Evolutionary conservation across 371 early-diverging fungal genomes (phyloP).

Genomic region (Chytridium lagenaria): DNA sequence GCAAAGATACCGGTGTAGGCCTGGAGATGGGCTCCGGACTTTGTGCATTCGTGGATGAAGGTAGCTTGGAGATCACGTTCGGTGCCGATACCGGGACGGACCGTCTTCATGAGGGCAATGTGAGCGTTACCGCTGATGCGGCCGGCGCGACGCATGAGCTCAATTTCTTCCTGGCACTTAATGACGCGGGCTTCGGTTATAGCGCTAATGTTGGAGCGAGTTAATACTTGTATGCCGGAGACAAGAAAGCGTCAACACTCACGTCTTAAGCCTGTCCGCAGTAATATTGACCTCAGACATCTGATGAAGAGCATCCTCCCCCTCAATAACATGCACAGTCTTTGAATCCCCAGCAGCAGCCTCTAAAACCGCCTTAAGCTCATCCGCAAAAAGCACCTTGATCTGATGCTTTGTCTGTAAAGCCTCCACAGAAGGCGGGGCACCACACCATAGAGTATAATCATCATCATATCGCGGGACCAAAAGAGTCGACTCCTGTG

Average conservation of each 20-base stretch:
- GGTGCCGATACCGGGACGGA: slow-evolving; percentile 55
- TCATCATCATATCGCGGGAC: slow-evolving; percentile 74
- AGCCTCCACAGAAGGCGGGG: slow-evolving; percentile 42
- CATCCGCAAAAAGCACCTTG: slow-evolving; percentile 58
- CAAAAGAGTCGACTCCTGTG: slow-evolving; percentile 67
- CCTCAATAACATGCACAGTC: slow-evolving; percentile 14
- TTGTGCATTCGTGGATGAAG: slow-evolving; percentile 76
- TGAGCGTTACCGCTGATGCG: slow-evolving; percentile 72
- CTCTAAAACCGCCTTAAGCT: slow-evolving; percentile 50
- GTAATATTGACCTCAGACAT: not conserved
- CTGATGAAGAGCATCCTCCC: slow-evolving; percentile 1
- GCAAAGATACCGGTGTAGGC: slow-evolving; percentile 90
- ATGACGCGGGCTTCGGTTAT: slow-evolving; percentile 78
- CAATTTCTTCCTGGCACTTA: slow-evolving; percentile 81
- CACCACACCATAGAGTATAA: slow-evolving; percentile 85
- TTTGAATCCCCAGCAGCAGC: not conserved
- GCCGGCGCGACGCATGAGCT: slow-evolving; percentile 76
- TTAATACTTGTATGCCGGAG: too few relatives aligned
- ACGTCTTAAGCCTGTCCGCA: slow-evolving; percentile 12
- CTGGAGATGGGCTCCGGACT: slow-evolving; percentile 69
- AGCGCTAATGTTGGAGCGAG: too few relatives aligned
- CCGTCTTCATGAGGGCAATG: slow-evolving; percentile 65
- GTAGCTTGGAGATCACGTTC: slow-evolving; percentile 78
- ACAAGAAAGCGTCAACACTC: not conserved
- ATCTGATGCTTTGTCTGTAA: slow-evolving; percentile 56